A percentile compares a stretch with the other conserved stretches of the same genome.
Conservation (phyloP, 345 rosid genomes). For the Lumnitzera racemosa region DNA sequence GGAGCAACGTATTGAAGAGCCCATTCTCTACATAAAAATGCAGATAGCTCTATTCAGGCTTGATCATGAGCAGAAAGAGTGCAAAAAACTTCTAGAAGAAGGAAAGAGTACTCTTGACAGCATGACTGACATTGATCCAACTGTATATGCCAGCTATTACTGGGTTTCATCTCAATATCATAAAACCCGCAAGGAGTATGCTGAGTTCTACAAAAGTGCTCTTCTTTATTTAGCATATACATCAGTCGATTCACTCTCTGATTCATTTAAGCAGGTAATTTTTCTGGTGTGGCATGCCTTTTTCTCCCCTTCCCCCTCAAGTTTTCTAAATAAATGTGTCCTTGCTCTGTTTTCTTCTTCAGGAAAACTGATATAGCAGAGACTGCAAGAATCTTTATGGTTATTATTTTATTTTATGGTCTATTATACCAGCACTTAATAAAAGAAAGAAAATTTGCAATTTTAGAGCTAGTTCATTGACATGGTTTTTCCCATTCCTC, state of each 20-base stretch:
- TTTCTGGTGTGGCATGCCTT: not conserved
- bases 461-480: no score
- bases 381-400: no score
- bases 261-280: slow-evolving; percentile 85
- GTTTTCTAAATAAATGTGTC: not conserved
- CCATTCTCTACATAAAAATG: slow-evolving; percentile 79
- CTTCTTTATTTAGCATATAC: slow-evolving; percentile 95
- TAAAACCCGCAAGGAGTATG: slow-evolving; percentile 76
- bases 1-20: slow-evolving; percentile 79
- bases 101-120: slow-evolving; percentile 81
- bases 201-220: slow-evolving; percentile 88
- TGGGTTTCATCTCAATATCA: slow-evolving; percentile 95
- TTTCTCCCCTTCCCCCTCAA: not conserved
- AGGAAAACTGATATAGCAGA: no score
- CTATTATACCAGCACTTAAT: no score
- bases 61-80: slow-evolving; percentile 82
- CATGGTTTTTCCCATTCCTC: no score
- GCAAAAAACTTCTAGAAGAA: slow-evolving; percentile 86
- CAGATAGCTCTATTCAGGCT: slow-evolving; percentile 84
- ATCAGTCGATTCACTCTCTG: slow-evolving; percentile 87
- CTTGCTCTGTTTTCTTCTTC: not conserved
- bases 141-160: slow-evolving; percentile 79
- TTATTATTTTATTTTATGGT: no score
- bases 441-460: no score
- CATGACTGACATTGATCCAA: slow-evolving; percentile 98